Evolutionary conservation across 768 basidiomycete genomes (phyloP), one percentile per base, ranked within the genome.

Genomic region (Russula foetens): DNA sequence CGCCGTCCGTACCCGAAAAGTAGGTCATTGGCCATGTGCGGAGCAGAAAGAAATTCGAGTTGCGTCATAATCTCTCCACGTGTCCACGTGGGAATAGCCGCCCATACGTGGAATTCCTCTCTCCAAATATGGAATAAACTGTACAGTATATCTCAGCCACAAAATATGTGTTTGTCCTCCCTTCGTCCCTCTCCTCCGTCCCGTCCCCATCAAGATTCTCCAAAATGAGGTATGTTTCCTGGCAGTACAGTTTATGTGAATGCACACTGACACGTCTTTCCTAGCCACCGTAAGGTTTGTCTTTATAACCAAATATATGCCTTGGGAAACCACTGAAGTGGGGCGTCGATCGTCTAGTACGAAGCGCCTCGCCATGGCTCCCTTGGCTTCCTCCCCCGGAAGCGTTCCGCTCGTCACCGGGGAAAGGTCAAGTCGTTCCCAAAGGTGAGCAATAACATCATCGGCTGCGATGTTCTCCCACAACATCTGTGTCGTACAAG

Each of bases 371-470:
- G 96, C 73, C 92, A 95, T 77, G 96, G 96, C 72, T 97, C 94
- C 67, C 86, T 98, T 70, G 96, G 94, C 71, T 96, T 94, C 82
- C 84, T 98, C 65, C 96, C 96, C 71, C 85, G 90, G 74, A 98
- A 99, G 81, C 86, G 96, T 71, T 82, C 96, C 58, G 94, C 96
- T 67, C 88, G 96, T 73, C 96, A 98, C 79, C 88, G 96, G 69
- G 96, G 96, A 75, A 95, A 94, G 83, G 94, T 98, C 77, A 99
- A 99, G 85, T 85, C 94, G 66, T 99, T 98, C 88, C 97, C 97
- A 72, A 94, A 86, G 87, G 95, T 92, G 65, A 62, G 85, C 69
- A 35, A 0, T 15, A 1, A 55, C 54, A 26, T 8, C n/a, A 23
- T 19, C 14, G 39, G 7, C 26, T n/a, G 23, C 31, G 21, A 14